A percentile compares a stretch with the other conserved stretches of the same genome.
Conservation (phyloP, 2,329 filamentous ascomycete genomes). For the Colletotrichum endophyticum region DNA sequence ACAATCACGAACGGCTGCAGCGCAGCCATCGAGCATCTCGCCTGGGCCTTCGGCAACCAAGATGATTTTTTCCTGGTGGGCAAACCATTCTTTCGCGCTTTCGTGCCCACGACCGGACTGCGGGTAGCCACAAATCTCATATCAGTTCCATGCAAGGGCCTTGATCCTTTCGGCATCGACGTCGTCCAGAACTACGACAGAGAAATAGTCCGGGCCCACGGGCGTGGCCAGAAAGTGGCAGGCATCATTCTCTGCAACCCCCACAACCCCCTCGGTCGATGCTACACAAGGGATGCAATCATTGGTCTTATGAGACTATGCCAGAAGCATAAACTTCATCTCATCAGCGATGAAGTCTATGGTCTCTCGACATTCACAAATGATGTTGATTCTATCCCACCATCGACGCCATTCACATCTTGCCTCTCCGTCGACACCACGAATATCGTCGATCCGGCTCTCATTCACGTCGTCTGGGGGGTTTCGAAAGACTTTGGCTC, state of each 20-base stretch:
- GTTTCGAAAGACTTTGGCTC: neutral
- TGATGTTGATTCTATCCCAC: slow-evolving; percentile 21
- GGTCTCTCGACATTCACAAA: slow-evolving; percentile 45
- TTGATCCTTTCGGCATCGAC: neutral
- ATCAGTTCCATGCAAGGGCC: neutral
- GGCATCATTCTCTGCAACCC: neutral
- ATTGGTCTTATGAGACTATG: neutral
- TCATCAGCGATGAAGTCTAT: slow-evolving; percentile 54
- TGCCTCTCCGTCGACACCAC: neutral
- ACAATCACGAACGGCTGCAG: slow-evolving; percentile 44
- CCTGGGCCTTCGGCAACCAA: slow-evolving; percentile 38
- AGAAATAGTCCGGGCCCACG: neutral
- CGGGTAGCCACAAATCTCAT: slow-evolving; percentile 37
- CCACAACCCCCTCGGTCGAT: neutral
- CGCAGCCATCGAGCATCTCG: slow-evolving; percentile 42
- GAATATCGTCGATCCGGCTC: neutral
- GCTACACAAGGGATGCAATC: neutral
- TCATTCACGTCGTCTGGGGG: neutral
- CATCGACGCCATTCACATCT: neutral
- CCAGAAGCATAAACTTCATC: slow-evolving; percentile 40
- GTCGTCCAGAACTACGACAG: neutral
- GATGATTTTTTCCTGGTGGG: slow-evolving; percentile 33
- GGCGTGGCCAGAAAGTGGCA: neutral
- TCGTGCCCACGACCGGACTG: slow-evolving; percentile 47
- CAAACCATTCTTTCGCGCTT: slow-evolving; percentile 51